These are phyloP conservation scores for Moelleriella libera DNA, from an alignment of 2,329 filamentous ascomycete genomes.

Conservation along the genomic window DNA sequence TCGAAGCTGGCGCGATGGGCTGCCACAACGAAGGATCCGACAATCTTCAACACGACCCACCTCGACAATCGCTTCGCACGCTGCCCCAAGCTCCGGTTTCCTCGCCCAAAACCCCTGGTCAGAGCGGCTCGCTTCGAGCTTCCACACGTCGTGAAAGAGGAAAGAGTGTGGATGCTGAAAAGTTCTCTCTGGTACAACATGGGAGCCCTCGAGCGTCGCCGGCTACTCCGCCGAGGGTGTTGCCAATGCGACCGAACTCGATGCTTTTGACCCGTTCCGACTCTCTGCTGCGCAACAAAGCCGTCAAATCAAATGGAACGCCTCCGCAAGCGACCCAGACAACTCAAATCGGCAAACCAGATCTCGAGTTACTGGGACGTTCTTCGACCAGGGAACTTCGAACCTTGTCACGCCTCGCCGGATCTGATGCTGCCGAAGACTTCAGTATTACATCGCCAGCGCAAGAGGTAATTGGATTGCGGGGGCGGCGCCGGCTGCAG, in stretches of 20 bases:
- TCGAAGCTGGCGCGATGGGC: constrained; percentile 29
- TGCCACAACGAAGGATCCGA: constrained; percentile 33
- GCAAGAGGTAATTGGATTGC: constrained; percentile 77
- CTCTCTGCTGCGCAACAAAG: constrained; percentile 26
- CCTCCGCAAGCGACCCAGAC: constrained; percentile 18
- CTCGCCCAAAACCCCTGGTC: constrained; percentile 22
- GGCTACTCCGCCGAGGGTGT: constrained; percentile 25
- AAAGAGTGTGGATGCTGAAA: constrained; percentile 50
- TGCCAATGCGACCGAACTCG: constrained; percentile 39
- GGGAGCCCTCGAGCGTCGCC: constrained; percentile 24
- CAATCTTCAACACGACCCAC: constrained; percentile 55
- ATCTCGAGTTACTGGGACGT: constrained; percentile 69
- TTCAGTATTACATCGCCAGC: constrained; percentile 65
- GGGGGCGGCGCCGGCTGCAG: constrained; percentile 73
- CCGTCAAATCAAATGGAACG: constrained; percentile 14
- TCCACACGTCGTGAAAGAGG: constrained; percentile 36
- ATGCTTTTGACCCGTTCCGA: constrained; percentile 47
- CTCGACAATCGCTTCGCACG: constrained; percentile 65
- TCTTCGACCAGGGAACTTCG: constrained; percentile 85
- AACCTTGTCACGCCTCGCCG: constrained; percentile 70
- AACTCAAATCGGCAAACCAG: constrained; percentile 45
- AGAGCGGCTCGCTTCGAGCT: constrained; percentile 9
- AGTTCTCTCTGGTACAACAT: constrained; percentile 33
- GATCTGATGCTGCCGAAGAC: constrained; percentile 61
- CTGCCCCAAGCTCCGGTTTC: constrained; percentile 51